Percentiles rank a stretch among this genome's conserved stretches.
Evolutionary conservation across 257 asterid genomes (phyloP).

Genomic region (Plantago elongata): DNA sequence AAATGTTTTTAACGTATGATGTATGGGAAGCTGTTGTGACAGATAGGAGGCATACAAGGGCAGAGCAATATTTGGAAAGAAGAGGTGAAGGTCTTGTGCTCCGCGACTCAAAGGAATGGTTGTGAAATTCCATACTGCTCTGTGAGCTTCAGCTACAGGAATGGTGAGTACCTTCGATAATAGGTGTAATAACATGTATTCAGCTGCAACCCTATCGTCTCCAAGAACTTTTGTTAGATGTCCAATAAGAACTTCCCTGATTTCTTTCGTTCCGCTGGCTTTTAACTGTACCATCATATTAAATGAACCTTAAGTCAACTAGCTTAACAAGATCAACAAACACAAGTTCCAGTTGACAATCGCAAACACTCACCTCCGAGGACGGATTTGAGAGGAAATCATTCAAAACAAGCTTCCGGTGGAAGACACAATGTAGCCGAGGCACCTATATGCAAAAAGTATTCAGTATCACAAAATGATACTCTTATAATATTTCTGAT

Average conservation of each 20-base stretch:
- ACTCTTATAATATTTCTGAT: constrained; percentile 3
- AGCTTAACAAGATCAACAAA: constrained; percentile 6
- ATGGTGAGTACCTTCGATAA: constrained; percentile 60
- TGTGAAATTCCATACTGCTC: too few species aligned
- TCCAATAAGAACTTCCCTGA: constrained; percentile 64
- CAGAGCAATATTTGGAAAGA: too few species aligned
- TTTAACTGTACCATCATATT: constrained; percentile 42
- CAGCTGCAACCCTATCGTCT: constrained; percentile 78
- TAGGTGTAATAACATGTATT: constrained; percentile 74
- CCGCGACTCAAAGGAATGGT: too few species aligned
- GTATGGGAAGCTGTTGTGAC: too few species aligned
- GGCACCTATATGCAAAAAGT: constrained; percentile 44
- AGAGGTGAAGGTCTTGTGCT: too few species aligned
- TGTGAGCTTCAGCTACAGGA: background rate
- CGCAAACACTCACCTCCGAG: constrained; percentile 48
- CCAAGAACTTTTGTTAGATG: constrained; percentile 77
- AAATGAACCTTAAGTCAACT: constrained; percentile 3
- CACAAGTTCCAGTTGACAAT: background rate
- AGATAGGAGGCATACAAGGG: too few species aligned
- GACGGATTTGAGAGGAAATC: constrained; percentile 54
- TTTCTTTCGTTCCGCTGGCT: constrained; percentile 43
- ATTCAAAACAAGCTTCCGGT: constrained; percentile 55
- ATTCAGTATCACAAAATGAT: constrained; percentile 6
- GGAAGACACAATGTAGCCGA: constrained; percentile 70
- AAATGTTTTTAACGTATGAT: too few species aligned